phyloP scores from a whole-genome alignment of 371 early-diverging fungal genomes.

The Rhizopus arrhizus region DNA sequence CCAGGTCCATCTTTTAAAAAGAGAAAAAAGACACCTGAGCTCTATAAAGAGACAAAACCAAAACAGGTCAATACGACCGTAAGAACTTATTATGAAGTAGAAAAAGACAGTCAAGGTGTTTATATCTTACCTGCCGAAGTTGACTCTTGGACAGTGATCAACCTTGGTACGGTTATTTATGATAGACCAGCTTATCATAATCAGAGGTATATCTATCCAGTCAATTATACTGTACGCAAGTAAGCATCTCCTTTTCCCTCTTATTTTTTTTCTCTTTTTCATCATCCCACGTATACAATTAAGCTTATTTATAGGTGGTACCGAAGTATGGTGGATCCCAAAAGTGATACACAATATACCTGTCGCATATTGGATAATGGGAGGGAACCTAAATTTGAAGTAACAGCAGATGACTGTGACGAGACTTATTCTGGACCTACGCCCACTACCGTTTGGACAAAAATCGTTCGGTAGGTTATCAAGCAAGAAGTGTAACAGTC shows the following conservation, averaged over 20 bases:
- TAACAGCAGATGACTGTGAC: conserved; percentile 54
- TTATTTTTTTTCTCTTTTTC: background rate
- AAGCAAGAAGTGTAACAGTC: conserved; percentile 2
- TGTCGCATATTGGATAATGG: conserved; percentile 84
- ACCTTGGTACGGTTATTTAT: conserved; percentile 75
- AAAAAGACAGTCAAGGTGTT: conserved; percentile 69
- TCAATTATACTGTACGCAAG: conserved; percentile 76
- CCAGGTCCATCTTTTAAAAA: background rate
- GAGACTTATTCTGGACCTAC: conserved; percentile 54
- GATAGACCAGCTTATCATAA: conserved; percentile 87
- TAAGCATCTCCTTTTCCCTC: conserved; percentile 23
- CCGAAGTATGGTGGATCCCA: conserved; percentile 78
- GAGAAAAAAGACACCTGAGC: background rate
- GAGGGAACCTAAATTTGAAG: conserved; percentile 70
- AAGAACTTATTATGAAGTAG: conserved; percentile 57
- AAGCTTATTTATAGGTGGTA: conserved; percentile 53
- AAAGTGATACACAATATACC: conserved; percentile 71
- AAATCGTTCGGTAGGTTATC: conserved; percentile 44
- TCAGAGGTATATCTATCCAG: conserved; percentile 91
- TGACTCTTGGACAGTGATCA: conserved; percentile 79
- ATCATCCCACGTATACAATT: too few species aligned
- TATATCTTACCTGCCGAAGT: conserved; percentile 80
- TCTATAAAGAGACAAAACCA: background rate
- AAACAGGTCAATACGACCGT: conserved; percentile 39
- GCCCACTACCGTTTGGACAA: conserved; percentile 59